Conservation (phyloP, 257 asterid genomes). For the Nicotiana noctiflora region DNA sequence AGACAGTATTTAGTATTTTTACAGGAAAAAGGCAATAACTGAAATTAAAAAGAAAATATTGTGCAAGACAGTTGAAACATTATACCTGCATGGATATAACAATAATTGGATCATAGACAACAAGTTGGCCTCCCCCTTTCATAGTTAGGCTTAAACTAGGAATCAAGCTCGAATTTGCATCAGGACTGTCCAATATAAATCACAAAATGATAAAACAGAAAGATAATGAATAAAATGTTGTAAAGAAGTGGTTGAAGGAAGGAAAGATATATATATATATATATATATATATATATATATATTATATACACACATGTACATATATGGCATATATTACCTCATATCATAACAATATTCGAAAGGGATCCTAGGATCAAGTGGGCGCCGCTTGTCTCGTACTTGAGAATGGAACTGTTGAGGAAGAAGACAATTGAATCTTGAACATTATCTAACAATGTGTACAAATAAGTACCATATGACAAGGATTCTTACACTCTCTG, state of each 20-base stretch:
- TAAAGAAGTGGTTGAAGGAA: background rate
- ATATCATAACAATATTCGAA: conserved; percentile 69
- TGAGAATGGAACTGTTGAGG: conserved; percentile 53
- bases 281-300: no score
- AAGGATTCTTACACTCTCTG: conserved; percentile 50
- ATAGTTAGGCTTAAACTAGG: conserved; percentile 64
- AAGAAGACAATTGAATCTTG: conserved; percentile 14
- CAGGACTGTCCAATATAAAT: conserved; percentile 40
- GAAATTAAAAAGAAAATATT: background rate
- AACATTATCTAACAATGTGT: background rate
- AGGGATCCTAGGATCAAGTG: conserved; percentile 66
- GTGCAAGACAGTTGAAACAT: conserved; percentile 7
- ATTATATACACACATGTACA: no score
- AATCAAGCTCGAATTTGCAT: conserved; percentile 55
- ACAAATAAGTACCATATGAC: background rate
- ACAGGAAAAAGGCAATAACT: background rate
- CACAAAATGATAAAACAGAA: conserved; percentile 6
- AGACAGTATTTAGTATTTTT: background rate
- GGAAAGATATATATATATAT: background rate
- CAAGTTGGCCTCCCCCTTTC: conserved; percentile 68
- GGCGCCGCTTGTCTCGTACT: conserved; percentile 41
- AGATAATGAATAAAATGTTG: background rate
- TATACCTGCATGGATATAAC: conserved; percentile 60
- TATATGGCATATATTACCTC: conserved; percentile 40
- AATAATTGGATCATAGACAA: conserved; percentile 60